Evolutionary conservation across 1,284 basidiomycete genomes (phyloP).

Genomic region (Ganoderma multipileum): DNA sequence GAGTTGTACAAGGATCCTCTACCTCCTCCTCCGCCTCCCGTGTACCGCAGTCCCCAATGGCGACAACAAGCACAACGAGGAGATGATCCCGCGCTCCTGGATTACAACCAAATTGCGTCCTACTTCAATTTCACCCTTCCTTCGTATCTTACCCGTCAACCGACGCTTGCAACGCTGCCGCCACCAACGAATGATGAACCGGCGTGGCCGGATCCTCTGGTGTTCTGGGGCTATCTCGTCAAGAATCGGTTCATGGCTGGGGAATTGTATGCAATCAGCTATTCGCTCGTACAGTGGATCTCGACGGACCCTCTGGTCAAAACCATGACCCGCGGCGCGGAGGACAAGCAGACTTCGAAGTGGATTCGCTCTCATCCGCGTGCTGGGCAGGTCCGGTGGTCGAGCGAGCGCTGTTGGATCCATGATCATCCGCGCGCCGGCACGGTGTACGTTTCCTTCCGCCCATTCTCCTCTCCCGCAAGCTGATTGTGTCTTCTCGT

Average conservation of each 20-base stretch:
- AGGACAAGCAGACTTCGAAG: conserved; percentile 94
- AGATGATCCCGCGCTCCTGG: conserved; percentile 11
- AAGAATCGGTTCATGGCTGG: conserved; percentile 97
- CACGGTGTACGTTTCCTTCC: conserved; percentile 73
- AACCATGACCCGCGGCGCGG: conserved; percentile 80
- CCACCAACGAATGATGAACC: conserved; percentile 10
- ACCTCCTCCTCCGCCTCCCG: conserved; percentile 24
- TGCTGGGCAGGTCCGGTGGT: conserved; percentile 84
- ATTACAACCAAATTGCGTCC: conserved; percentile 22
- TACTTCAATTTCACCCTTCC: conserved; percentile 21
- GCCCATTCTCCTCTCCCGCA: not conserved
- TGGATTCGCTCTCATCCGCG: conserved; percentile 95
- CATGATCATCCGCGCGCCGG: conserved; percentile 96
- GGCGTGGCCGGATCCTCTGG: conserved; percentile 65
- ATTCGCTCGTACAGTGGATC: conserved; percentile 90
- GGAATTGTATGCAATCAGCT: conserved; percentile 92
- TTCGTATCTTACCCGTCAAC: conserved; percentile 18
- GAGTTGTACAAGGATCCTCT: conserved; percentile 58
- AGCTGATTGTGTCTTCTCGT: not conserved
- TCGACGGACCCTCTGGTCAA: conserved; percentile 77
- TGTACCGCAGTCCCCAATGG: conserved; percentile 14
- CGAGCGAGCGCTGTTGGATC: conserved; percentile 95
- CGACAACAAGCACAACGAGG: conserved; percentile 9
- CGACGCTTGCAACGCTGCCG: conserved; percentile 13
- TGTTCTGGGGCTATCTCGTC: conserved; percentile 97